phyloP scores from a whole-genome alignment of 345 rosid species.

The Syzygium aqueum region DNA sequence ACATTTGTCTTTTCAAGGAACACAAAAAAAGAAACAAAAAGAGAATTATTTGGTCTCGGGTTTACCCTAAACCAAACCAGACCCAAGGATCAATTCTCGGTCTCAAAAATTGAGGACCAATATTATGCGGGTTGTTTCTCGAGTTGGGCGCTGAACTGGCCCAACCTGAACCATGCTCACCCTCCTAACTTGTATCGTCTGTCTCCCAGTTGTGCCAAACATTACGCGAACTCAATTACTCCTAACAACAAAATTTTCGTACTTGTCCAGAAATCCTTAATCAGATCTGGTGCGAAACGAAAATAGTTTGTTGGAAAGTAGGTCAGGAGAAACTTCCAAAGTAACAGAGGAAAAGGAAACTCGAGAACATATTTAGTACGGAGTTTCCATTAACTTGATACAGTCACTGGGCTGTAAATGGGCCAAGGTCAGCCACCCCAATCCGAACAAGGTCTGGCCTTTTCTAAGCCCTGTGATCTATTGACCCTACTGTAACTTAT shows the following conservation, averaged over 20 bases:
- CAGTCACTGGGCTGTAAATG: neutral
- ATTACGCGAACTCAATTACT: too few species aligned
- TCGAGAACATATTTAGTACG: neutral
- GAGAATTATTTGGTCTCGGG: neutral
- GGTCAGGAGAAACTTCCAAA: too few species aligned
- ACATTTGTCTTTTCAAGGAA: neutral
- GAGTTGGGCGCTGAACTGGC: neutral
- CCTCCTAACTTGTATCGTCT: neutral
- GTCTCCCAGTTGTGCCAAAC: too few species aligned
- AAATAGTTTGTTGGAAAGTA: too few species aligned
- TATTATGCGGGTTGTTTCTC: neutral
- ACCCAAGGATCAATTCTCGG: neutral
- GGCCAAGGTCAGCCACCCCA: neutral
- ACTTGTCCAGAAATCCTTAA: too few species aligned
- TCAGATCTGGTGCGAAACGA: too few species aligned
- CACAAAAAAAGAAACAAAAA: too few species aligned
- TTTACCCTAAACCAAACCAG: neutral
- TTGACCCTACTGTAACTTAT: neutral
- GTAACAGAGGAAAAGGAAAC: too few species aligned
- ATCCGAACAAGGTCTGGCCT: neutral
- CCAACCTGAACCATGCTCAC: neutral
- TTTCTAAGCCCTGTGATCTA: neutral
- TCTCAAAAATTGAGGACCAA: too few species aligned
- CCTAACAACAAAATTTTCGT: too few species aligned
- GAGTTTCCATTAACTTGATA: neutral